A percentile compares a stretch with the other conserved stretches of the same genome.
These are phyloP conservation scores for Eragrostis curvula DNA, from an alignment of 176 grass and related monocot genomes.

Conservation along the genomic window DNA sequence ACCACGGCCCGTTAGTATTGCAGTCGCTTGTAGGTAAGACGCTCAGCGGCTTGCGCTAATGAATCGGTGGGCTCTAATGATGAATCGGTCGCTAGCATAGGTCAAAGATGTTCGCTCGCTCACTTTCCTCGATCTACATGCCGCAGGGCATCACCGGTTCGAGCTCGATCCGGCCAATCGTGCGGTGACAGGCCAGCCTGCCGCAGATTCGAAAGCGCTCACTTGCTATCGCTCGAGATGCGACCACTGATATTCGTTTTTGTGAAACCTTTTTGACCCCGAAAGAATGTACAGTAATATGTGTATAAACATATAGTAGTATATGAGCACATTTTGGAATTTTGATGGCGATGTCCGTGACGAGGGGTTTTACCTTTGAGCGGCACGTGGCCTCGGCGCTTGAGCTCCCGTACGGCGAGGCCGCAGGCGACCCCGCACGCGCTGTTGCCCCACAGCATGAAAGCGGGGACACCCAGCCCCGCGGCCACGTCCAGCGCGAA, in stretches of 20 bases:
- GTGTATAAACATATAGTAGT: not conserved
- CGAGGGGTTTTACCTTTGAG: not conserved
- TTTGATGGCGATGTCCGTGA: not conserved
- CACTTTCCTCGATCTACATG: not conserved
- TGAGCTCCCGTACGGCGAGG: not conserved
- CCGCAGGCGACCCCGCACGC: not conserved
- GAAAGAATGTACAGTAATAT: not conserved
- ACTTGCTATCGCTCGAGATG: not conserved
- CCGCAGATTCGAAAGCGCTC: not conserved
- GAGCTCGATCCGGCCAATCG: not conserved
- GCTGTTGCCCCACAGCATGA: conserved; percentile 17
- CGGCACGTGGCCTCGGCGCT: not conserved
- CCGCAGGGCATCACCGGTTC: not conserved
- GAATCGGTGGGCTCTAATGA: no score
- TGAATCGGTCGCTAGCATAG: not conserved
- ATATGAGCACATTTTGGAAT: not conserved
- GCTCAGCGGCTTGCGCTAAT: no score
- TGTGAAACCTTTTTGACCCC: not conserved
- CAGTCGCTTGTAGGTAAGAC: no score
- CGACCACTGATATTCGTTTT: not conserved
- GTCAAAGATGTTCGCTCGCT: not conserved
- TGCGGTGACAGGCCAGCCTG: not conserved
- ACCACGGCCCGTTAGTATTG: no score
- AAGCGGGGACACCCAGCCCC: not conserved
- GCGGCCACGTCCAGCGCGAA: not conserved